Evolutionary conservation across 331 rosid genomes (phyloP), one percentile per base, ranked within the genome.

Genomic region (Quercus tomentella): DNA sequence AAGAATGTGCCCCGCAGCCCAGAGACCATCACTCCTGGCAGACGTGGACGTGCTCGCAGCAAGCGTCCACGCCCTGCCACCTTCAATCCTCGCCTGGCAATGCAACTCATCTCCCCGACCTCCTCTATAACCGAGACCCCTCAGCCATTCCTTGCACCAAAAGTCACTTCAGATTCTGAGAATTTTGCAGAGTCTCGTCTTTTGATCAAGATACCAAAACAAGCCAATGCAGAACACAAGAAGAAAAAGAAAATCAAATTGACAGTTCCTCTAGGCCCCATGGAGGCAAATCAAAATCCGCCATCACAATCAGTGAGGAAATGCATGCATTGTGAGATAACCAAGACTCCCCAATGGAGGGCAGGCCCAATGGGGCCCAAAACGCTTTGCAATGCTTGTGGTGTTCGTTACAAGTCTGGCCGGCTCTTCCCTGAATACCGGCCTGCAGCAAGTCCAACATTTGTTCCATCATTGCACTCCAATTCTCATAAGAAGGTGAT

Each of bases 331-430:
- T 96, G 99, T 79, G 99, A 96, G 89, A 96, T 96, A 76, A 96
- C 98, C 20, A 96, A 96, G 92, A 96, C 98, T 20, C 99, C 98
- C 30, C 98, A 96, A 73, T 96, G 99, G 99, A 88, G 99, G 82
- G 99, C 99, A 43, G 99, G 99, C 3, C 99, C 99, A 62, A 86
- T 93, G 99, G 99, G 98, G 70, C 99, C 99, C 0, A 96, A 96
- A 90, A 96, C 97, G 74, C 93, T 96, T 3, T 96, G 99, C 91
- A 96, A 96, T 72, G 99, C 99, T 0, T 96, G 99, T 7, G 98
- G 99, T 16, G 99, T 96, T 62, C 98, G 98, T 69, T 93, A 84
- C 85, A 96, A 96, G 80, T 96, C 99, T 0, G 98, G 99, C 14
- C 79, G 99, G 73, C 98, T 96, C 80, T 96, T 83, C 93, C 99